phyloP scores from a whole-genome alignment of 139 green algal species.

The Choricystis sp. region DNA sequence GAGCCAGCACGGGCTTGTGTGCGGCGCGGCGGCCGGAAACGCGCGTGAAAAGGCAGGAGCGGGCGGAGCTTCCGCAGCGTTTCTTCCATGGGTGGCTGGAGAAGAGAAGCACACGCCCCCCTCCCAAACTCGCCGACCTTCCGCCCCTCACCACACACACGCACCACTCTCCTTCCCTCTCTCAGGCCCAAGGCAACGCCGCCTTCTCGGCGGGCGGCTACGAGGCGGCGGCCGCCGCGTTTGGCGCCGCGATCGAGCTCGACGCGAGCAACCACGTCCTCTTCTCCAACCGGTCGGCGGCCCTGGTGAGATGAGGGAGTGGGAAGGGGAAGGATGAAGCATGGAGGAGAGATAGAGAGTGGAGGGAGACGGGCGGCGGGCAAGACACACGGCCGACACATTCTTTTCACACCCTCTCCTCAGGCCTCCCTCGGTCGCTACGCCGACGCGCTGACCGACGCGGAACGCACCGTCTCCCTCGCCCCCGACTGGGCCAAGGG shows the following conservation, averaged over 20 bases:
- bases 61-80: too few species aligned
- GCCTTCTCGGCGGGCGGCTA: slow-evolving; percentile 68
- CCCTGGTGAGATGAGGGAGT: slow-evolving; percentile 42
- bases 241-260: slow-evolving; percentile 60
- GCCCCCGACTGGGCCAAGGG: slow-evolving; percentile 89
- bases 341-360: not conserved
- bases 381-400: not conserved
- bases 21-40: too few species aligned
- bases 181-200: slow-evolving; percentile 81
- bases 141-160: not conserved
- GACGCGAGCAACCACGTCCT: slow-evolving; percentile 85
- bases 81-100: too few species aligned
- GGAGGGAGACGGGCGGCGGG: not conserved
- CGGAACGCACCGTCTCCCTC: slow-evolving; percentile 59
- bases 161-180: too few species aligned
- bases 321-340: not conserved
- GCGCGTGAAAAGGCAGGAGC: too few species aligned
- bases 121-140: too few species aligned
- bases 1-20: too few species aligned
- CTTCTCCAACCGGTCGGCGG: slow-evolving; percentile 85
- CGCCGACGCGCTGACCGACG: slow-evolving; percentile 65
- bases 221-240: slow-evolving; percentile 70
- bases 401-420: slow-evolving; percentile 1
- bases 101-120: too few species aligned
- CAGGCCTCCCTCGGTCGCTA: slow-evolving; percentile 68